Percentiles rank a stretch among this genome's conserved stretches.
phyloP scores from a whole-genome alignment of 1,139 yeast genomes.

The Starmera stellimalicola region DNA sequence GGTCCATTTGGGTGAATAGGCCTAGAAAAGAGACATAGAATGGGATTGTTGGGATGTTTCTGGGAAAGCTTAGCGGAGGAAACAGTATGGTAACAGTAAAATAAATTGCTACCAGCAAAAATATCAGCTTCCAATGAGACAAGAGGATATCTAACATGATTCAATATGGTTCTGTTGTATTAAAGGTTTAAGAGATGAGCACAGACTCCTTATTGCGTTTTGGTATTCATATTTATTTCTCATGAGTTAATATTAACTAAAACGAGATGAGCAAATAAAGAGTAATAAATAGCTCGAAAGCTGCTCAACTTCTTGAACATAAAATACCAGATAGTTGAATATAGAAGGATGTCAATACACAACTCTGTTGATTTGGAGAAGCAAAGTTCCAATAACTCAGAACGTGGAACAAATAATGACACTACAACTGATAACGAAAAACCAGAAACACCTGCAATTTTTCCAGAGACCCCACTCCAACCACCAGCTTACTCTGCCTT shows the following conservation, averaged over 20 bases:
- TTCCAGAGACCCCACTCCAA: neutral
- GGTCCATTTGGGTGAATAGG: constrained; percentile 36
- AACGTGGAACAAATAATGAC: neutral
- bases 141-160: constrained; percentile 1
- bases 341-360: too few species aligned
- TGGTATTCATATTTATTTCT: too few species aligned
- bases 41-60: constrained; percentile 49
- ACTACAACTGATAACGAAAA: neutral
- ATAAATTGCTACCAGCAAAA: constrained; percentile 1
- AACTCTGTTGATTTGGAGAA: too few species aligned
- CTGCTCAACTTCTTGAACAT: too few species aligned
- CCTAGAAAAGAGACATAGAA: constrained; percentile 50
- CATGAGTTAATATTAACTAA: too few species aligned
- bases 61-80: constrained; percentile 29
- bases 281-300: too few species aligned
- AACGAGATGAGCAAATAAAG: too few species aligned
- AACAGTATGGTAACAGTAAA: constrained; percentile 11
- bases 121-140: neutral
- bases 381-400: neutral
- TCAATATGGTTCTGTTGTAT: too few species aligned
- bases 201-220: too few species aligned
- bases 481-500: constrained; percentile 11
- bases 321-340: too few species aligned
- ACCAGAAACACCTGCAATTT: neutral
- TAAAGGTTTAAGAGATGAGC: too few species aligned